These are phyloP conservation scores for Cyberlindnera bimundalis DNA, from an alignment of 805 yeast species.

Conservation along the genomic window DNA sequence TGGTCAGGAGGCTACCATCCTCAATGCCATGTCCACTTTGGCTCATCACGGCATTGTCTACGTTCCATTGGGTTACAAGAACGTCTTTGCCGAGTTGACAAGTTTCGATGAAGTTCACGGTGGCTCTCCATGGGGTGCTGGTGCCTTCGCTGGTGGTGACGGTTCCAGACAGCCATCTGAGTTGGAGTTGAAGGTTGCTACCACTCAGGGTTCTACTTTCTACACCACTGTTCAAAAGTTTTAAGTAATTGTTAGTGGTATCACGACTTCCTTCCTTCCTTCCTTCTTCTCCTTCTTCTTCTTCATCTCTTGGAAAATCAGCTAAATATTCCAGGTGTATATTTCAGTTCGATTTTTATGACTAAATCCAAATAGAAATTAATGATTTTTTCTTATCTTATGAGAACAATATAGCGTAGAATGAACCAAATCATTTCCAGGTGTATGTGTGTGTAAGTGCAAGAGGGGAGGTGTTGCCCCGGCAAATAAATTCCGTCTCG, in stretches of 20 bases:
- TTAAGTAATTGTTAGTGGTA: background rate
- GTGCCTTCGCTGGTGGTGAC: slow-evolving; percentile 69
- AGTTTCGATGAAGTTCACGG: slow-evolving; percentile 70
- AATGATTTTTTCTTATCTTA: too few relatives aligned
- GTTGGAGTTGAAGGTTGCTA: slow-evolving; percentile 62
- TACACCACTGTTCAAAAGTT: slow-evolving; percentile 42
- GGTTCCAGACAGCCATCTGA: slow-evolving; percentile 68
- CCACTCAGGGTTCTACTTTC: slow-evolving; percentile 65
- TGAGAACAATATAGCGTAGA: too few relatives aligned
- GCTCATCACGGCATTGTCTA: slow-evolving; percentile 76
- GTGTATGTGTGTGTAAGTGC: too few relatives aligned
- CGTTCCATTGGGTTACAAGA: slow-evolving; percentile 73
- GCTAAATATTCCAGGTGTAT: too few relatives aligned
- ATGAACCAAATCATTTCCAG: too few relatives aligned
- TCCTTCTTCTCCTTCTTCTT: too few relatives aligned
- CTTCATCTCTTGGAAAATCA: too few relatives aligned
- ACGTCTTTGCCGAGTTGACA: slow-evolving; percentile 51
- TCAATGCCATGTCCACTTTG: slow-evolving; percentile 53
- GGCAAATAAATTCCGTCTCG: too few relatives aligned
- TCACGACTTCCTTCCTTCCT: too few relatives aligned
- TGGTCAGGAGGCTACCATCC: slow-evolving; percentile 73
- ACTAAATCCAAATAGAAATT: too few relatives aligned
- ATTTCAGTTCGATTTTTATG: too few relatives aligned
- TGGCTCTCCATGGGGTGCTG: slow-evolving; percentile 87
- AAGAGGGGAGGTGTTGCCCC: too few relatives aligned